Evolutionary conservation across 768 basidiomycete genomes (phyloP).

Genomic region (Phanerochaete carnosa): DNA sequence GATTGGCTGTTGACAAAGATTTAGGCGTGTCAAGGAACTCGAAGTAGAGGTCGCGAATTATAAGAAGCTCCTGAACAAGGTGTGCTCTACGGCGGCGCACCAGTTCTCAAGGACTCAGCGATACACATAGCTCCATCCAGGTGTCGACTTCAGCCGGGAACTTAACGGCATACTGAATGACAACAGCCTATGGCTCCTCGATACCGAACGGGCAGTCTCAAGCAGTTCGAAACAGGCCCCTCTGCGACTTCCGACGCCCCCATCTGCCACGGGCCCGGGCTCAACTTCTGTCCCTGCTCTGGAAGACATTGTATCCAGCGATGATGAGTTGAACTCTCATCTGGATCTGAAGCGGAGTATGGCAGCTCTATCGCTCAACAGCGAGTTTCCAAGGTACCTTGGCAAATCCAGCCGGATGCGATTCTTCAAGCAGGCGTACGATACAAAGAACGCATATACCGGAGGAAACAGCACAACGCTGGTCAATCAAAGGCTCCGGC

Average conservation of each 20-base stretch:
- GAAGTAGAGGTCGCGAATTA: slow-evolving; percentile 19
- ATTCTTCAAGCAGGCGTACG: slow-evolving; percentile 16
- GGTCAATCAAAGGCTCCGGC: neutral
- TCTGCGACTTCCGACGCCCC: neutral
- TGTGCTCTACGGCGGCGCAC: neutral
- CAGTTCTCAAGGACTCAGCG: neutral
- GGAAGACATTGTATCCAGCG: slow-evolving; percentile 16
- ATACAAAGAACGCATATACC: neutral
- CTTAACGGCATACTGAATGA: neutral
- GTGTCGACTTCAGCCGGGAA: slow-evolving; percentile 10
- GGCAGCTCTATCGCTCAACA: slow-evolving; percentile 3
- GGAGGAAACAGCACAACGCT: neutral
- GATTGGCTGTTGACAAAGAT: neutral
- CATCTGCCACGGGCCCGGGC: neutral
- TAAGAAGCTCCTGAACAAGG: slow-evolving; percentile 20
- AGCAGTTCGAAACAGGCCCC: neutral
- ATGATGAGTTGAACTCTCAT: slow-evolving; percentile 12
- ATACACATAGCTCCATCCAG: slow-evolving; percentile 6
- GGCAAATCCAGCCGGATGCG: slow-evolving; percentile 21
- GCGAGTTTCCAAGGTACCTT: slow-evolving; percentile 9
- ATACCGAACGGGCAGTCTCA: neutral
- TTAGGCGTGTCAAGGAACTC: slow-evolving; percentile 19
- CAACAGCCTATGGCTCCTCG: slow-evolving; percentile 12
- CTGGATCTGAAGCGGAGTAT: slow-evolving; percentile 6
- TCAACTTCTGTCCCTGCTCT: neutral